Conservation (phyloP, 78 protist genomes). For the Dictyostelium intermedium region DNA sequence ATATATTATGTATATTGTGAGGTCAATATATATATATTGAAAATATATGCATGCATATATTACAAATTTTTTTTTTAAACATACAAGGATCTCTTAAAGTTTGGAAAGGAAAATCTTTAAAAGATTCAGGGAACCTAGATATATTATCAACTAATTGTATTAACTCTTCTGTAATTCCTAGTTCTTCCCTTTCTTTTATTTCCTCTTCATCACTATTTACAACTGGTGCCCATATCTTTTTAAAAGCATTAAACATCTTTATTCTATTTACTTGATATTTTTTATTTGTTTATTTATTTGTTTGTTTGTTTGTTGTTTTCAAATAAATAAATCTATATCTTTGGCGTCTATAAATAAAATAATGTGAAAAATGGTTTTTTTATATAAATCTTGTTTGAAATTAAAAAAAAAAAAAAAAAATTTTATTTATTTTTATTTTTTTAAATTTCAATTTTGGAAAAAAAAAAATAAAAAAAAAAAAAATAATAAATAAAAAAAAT, state of each 20-base stretch:
- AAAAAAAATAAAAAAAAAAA: background rate
- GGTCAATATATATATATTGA: no score
- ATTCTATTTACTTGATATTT: background rate
- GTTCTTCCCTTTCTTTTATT: constrained; percentile 35
- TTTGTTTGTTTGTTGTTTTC: no score
- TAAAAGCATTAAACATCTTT: constrained; percentile 8
- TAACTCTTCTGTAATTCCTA: constrained; percentile 60
- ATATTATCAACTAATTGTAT: constrained; percentile 47
- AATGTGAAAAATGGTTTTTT: background rate
- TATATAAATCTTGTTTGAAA: background rate
- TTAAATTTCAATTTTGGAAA: background rate
- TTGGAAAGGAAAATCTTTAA: constrained; percentile 68
- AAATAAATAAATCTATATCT: background rate
- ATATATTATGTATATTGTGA: no score
- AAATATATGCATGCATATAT: no score
- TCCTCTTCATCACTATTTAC: constrained; percentile 11
- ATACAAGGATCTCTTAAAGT: constrained; percentile 37
- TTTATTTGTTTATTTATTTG: background rate
- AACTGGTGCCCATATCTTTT: constrained; percentile 22
- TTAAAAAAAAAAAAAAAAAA: background rate
- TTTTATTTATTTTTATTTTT: background rate
- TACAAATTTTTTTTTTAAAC: no score
- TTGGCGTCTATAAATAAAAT: background rate
- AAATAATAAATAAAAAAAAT: background rate
- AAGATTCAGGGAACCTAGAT: constrained; percentile 52